phyloP scores from a whole-genome alignment of 2,329 filamentous ascomycete genomes.

The Claviceps monticola region DNA sequence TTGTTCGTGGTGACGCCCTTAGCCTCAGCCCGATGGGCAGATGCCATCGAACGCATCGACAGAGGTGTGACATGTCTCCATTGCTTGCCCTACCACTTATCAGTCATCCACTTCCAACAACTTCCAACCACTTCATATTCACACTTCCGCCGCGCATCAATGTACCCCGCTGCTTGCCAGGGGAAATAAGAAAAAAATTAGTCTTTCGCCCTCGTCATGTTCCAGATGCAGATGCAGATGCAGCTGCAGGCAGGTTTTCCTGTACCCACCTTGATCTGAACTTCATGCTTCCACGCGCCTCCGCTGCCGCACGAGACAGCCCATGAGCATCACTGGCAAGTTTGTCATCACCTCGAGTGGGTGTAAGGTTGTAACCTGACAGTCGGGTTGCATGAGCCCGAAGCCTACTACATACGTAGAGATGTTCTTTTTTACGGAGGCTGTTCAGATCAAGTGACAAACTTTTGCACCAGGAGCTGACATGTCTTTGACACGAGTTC shows the following conservation, averaged over 20 bases:
- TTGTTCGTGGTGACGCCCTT: slow-evolving; percentile 1
- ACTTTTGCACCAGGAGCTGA: slow-evolving; percentile 1
- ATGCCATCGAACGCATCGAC: not conserved
- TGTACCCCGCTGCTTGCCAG: not conserved
- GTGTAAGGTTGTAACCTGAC: not conserved
- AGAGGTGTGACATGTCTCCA: not conserved
- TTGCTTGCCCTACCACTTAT: not conserved
- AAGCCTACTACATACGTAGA: not conserved
- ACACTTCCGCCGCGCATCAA: not conserved
- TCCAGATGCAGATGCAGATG: not conserved
- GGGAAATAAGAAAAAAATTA: not conserved
- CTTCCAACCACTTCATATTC: not conserved
- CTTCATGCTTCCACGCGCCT: slow-evolving; percentile 1
- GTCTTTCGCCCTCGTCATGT: not conserved
- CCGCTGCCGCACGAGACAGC: slow-evolving; percentile 5
- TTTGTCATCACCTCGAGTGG: slow-evolving; percentile 1
- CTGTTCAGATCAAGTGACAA: not conserved
- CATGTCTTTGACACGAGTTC: not conserved
- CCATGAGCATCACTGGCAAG: slow-evolving; percentile 3
- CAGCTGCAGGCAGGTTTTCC: not conserved
- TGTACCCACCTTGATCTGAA: not conserved
- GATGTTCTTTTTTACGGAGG: not conserved
- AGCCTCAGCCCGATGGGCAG: not conserved
- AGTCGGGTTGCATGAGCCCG: not conserved
- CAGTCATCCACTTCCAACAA: not conserved